Percentiles rank a stretch among this genome's conserved stretches.
Conservation (phyloP, 2,329 filamentous ascomycete species). For the Pestalotiopsis sp. region DNA sequence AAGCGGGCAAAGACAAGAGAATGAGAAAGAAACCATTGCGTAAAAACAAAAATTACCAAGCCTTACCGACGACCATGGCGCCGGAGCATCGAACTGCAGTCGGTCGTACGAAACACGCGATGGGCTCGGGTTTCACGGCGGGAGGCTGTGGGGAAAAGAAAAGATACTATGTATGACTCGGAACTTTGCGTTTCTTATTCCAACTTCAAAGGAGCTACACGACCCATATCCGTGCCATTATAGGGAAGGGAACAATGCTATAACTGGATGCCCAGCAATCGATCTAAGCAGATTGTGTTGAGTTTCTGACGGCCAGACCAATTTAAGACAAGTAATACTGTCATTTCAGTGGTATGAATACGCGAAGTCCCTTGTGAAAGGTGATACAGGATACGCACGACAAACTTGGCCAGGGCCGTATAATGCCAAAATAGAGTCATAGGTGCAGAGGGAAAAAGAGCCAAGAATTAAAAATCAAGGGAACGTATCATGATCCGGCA, state of each 20-base stretch:
- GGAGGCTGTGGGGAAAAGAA: background rate
- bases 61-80: background rate
- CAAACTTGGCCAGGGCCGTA: too few species aligned
- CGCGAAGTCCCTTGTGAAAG: background rate
- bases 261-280: background rate
- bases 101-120: background rate
- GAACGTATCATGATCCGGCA: too few species aligned
- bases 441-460: too few species aligned
- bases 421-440: too few species aligned
- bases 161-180: background rate
- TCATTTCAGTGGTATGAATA: background rate
- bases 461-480: too few species aligned
- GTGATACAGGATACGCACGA: too few species aligned
- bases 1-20: background rate
- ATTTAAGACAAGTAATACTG: background rate
- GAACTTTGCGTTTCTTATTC: background rate
- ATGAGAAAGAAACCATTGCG: background rate
- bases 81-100: background rate
- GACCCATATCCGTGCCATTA: background rate
- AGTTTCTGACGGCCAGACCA: background rate
- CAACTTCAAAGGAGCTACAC: background rate
- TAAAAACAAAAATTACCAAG: background rate
- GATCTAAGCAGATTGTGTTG: background rate
- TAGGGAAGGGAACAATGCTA: background rate
- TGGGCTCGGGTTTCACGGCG: background rate